Conservation (phyloP, 805 yeast species). For the Vanderwaltozyma tropicalis region DNA sequence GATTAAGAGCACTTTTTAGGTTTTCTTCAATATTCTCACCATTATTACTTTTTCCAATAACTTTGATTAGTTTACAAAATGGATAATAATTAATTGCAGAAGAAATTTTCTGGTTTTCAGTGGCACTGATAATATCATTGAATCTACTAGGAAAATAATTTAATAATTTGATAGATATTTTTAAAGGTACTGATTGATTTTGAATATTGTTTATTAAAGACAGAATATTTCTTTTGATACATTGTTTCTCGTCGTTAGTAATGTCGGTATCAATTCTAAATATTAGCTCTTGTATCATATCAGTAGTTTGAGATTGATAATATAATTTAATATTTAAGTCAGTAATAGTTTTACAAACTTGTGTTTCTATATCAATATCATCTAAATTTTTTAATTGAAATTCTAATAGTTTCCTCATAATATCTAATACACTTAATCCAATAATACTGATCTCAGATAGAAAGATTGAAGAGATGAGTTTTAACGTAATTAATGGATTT, state of each 20-base stretch:
- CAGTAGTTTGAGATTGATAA: conserved; percentile 81
- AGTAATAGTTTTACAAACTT: conserved; percentile 50
- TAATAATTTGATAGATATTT: conserved; percentile 17
- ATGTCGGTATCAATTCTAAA: conserved; percentile 26
- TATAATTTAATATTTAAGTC: conserved; percentile 69
- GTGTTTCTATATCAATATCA: conserved; percentile 26
- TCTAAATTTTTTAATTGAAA: conserved; percentile 33
- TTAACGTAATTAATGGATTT: conserved; percentile 28
- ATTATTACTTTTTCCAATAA: conserved; percentile 5
- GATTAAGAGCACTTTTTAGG: no score
- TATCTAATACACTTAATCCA: conserved; percentile 77
- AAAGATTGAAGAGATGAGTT: conserved; percentile 45
- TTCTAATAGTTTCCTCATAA: conserved; percentile 46
- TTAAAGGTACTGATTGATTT: conserved; percentile 5
- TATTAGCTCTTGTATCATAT: conserved; percentile 62
- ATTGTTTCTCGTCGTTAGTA: background rate
- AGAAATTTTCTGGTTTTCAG: background rate
- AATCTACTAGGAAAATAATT: conserved; percentile 5
- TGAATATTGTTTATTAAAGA: conserved; percentile 14
- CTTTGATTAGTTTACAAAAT: conserved; percentile 19
- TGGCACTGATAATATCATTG: background rate
- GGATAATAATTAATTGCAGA: background rate
- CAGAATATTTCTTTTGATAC: conserved; percentile 14
- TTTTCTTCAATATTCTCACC: background rate
- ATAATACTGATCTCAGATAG: conserved; percentile 72